A percentile compares a stretch with the other conserved stretches of the same genome.
Conservation (phyloP, 83 land plant species). For the Picea abies region DNA sequence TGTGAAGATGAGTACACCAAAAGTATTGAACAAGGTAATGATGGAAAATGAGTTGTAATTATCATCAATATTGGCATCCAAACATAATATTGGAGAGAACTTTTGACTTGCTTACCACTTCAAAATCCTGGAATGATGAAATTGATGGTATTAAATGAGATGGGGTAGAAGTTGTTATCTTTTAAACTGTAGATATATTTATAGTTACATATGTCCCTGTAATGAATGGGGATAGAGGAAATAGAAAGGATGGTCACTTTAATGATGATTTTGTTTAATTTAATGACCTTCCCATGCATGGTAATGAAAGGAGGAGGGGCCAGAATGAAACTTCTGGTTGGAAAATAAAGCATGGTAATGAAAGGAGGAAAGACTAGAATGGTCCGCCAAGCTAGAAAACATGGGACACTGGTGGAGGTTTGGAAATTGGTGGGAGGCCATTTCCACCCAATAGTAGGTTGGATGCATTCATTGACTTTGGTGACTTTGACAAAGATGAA, state of each 20-base stretch:
- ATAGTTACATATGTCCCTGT: constrained; percentile 19
- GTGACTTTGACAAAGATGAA: constrained; percentile 23
- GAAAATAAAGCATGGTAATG: background rate
- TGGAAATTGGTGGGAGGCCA: constrained; percentile 8
- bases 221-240: constrained; percentile 1
- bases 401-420: background rate
- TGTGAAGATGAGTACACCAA: no score
- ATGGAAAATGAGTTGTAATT: no score
- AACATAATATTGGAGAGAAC: constrained; percentile 21
- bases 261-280: constrained; percentile 20
- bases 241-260: constrained; percentile 22
- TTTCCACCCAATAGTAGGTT: constrained; percentile 20
- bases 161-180: constrained; percentile 75
- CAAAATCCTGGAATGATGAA: constrained; percentile 65
- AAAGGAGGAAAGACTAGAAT: no score
- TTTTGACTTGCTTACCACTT: constrained; percentile 29
- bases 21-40: no score
- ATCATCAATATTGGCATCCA: background rate
- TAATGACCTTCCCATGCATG: background rate
- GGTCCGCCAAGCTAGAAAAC: no score
- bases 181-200: constrained; percentile 59
- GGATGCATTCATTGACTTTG: constrained; percentile 23
- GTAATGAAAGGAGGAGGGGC: constrained; percentile 9
- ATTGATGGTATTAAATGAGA: constrained; percentile 74
- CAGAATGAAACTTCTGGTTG: background rate